Evolutionary conservation across 768 basidiomycete genomes (phyloP).

Genomic region (Macrolepiota albuminosa): DNA sequence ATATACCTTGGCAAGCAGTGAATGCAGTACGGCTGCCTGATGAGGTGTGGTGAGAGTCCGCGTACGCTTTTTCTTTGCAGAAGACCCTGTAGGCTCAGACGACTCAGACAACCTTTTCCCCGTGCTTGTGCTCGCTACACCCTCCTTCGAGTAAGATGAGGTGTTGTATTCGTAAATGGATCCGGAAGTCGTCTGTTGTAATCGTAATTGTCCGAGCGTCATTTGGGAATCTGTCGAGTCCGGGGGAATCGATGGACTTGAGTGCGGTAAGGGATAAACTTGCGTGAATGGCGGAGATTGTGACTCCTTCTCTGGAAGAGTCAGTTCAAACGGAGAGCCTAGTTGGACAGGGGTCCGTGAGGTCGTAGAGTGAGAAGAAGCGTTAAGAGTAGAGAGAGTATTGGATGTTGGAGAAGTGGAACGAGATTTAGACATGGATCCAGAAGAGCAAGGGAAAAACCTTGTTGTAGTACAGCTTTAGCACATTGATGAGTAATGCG

Average conservation of each 20-base stretch:
- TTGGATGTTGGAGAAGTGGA: constrained; percentile 41
- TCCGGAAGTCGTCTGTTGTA: constrained; percentile 20
- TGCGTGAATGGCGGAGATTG: constrained; percentile 19
- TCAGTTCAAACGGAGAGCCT: constrained; percentile 22
- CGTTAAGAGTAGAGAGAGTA: constrained; percentile 29
- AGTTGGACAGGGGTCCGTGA: constrained; percentile 41
- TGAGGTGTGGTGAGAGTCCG: constrained; percentile 83
- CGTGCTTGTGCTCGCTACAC: constrained; percentile 56
- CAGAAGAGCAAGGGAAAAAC: constrained; percentile 26
- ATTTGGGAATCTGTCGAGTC: constrained; percentile 31
- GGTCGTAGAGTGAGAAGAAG: constrained; percentile 29
- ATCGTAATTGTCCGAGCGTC: constrained; percentile 37
- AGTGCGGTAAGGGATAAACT: constrained; percentile 23
- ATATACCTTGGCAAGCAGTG: constrained; percentile 76
- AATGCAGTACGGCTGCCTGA: constrained; percentile 83
- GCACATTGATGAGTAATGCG: constrained; percentile 32
- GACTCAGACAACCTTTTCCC: constrained; percentile 35
- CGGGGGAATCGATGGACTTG: constrained; percentile 9
- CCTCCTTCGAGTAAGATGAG: constrained; percentile 49
- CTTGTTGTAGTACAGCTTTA: constrained; percentile 34
- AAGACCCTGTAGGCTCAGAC: constrained; percentile 31
- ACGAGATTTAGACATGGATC: constrained; percentile 48
- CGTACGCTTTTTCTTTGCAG: constrained; percentile 79
- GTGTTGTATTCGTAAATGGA: constrained; percentile 31
- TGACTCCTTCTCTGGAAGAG: constrained; percentile 19